Evolutionary conservation across 208 protist species (phyloP).

Genomic region (Histomonas meleagridis): DNA sequence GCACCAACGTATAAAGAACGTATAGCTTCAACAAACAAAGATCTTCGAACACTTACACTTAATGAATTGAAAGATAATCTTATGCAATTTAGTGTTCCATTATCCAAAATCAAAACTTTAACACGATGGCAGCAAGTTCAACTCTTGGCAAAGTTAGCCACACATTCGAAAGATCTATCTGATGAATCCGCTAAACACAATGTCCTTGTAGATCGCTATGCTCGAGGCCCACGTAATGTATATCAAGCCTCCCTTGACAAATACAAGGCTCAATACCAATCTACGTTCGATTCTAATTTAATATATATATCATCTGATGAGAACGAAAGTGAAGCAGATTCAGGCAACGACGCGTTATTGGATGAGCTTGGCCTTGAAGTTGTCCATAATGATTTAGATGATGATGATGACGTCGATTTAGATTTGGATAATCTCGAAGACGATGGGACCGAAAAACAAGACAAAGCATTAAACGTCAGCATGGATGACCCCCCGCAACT

Average conservation of each 20-base stretch:
- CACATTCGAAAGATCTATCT: no score
- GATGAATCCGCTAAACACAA: no score
- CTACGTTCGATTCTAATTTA: not conserved
- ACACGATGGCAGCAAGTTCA: not conserved
- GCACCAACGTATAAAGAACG: not conserved
- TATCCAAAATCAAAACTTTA: not conserved
- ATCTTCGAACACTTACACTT: not conserved
- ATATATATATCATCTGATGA: not conserved
- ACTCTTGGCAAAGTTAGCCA: not conserved
- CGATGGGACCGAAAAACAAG: not conserved
- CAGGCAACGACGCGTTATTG: no score
- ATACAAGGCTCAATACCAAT: not conserved
- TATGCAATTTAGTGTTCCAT: not conserved
- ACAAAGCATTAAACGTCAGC: not conserved
- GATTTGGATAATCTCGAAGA: not conserved
- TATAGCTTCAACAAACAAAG: not conserved
- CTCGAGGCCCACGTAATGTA: not conserved
- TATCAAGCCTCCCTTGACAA: not conserved
- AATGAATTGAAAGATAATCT: not conserved
- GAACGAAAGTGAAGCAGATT: not conserved
- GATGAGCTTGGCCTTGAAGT: not conserved
- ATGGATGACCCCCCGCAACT: not conserved
- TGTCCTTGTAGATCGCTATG: no score
- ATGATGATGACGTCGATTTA: no score
- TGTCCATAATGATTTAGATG: not conserved